phyloP scores from a whole-genome alignment of 2,329 filamentous ascomycete species.

The Neofusicoccum umdonicola region DNA sequence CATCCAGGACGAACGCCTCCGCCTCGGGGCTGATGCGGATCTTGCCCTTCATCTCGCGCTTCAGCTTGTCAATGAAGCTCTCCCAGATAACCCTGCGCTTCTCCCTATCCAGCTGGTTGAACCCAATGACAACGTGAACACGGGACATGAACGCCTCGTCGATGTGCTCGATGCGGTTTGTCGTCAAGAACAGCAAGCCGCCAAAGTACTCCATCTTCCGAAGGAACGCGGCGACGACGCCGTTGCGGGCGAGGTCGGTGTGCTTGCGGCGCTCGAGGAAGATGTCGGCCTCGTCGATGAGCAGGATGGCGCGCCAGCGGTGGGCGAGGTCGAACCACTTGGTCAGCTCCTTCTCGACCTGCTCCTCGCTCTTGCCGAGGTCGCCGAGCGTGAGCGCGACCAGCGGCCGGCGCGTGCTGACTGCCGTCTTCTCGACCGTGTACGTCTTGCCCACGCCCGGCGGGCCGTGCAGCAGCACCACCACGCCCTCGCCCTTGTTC shows the following conservation, averaged over 20 bases:
- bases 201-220: conserved; percentile 18
- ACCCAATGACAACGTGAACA: conserved; percentile 15
- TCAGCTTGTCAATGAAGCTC: conserved; percentile 10
- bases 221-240: conserved; percentile 31
- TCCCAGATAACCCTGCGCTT: background rate
- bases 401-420: background rate
- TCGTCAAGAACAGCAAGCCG: conserved; percentile 36
- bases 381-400: conserved; percentile 16
- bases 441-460: conserved; percentile 15
- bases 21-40: conserved; percentile 2
- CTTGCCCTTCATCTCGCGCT: background rate
- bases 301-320: conserved; percentile 14
- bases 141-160: conserved; percentile 21
- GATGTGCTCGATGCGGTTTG: conserved; percentile 33
- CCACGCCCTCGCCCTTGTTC: conserved; percentile 16
- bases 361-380: conserved; percentile 17
- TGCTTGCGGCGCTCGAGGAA: conserved; percentile 51
- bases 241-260: conserved; percentile 50
- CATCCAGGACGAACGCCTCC: background rate
- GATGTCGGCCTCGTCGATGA: conserved; percentile 30
- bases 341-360: conserved; percentile 19
- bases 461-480: conserved; percentile 14
- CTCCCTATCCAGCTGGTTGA: conserved; percentile 20
- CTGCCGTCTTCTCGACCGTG: conserved; percentile 9
- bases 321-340: conserved; percentile 19